phyloP scores from a whole-genome alignment of 768 basidiomycete species.

The Boletellus ananas region DNA sequence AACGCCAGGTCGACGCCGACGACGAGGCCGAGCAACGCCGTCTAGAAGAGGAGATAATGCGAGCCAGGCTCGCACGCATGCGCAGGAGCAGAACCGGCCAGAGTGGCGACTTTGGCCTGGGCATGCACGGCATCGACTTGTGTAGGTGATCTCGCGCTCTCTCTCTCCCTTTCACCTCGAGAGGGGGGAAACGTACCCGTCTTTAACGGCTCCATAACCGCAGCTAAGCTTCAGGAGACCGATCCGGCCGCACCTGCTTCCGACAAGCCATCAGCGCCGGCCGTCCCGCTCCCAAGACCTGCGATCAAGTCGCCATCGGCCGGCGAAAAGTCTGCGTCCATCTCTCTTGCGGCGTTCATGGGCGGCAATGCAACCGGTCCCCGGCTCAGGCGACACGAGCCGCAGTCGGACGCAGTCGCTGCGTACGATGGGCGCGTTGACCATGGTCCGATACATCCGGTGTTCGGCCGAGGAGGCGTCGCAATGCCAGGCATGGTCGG shows the following conservation, averaged over 20 bases:
- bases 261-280: constrained; percentile 5
- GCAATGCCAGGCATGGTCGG: constrained; percentile 70
- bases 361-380: constrained; percentile 76
- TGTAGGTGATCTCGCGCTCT: constrained; percentile 23
- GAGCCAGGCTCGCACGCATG: constrained; percentile 44
- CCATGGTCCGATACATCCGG: constrained; percentile 59
- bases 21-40: constrained; percentile 74
- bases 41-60: constrained; percentile 53
- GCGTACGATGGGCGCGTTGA: constrained; percentile 61
- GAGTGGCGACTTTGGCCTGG: constrained; percentile 37
- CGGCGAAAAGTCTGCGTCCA: constrained; percentile 39
- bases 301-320: constrained; percentile 9
- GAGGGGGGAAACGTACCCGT: not conserved
- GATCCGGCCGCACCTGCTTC: constrained; percentile 8
- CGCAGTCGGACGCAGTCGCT: constrained; percentile 65
- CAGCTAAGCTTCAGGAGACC: constrained; percentile 24
- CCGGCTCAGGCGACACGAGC: constrained; percentile 64
- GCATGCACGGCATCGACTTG: constrained; percentile 33
- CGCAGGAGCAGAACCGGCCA: constrained; percentile 35
- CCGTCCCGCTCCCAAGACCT: constrained; percentile 8
- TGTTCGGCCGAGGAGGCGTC: constrained; percentile 71
- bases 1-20: constrained; percentile 76
- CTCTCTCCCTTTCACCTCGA: not conserved
- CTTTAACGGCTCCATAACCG: not conserved
- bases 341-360: constrained; percentile 79